These are phyloP conservation scores for Oryza australiensis DNA, from an alignment of 176 grass and related monocot species.

Conservation along the genomic window DNA sequence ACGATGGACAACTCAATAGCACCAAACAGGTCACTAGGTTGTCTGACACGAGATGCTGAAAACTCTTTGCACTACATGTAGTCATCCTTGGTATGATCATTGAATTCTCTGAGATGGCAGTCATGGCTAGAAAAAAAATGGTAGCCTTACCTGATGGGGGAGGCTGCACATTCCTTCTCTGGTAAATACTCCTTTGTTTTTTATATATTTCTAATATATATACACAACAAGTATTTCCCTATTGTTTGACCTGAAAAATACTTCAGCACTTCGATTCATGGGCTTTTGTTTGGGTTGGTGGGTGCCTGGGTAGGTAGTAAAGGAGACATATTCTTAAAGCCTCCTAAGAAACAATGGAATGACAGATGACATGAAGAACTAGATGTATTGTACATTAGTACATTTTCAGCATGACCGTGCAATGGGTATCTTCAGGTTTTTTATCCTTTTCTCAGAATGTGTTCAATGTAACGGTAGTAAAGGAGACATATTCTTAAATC, in stretches of 20 bases:
- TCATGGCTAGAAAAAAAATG: background rate
- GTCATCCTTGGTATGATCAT: background rate
- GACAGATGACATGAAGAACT: background rate
- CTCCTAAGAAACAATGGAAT: background rate
- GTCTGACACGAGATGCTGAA: background rate
- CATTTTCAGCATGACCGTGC: slow-evolving; percentile 4
- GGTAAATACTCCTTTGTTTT: background rate
- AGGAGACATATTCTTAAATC: background rate
- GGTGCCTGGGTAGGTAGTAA: background rate
- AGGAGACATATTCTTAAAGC: background rate
- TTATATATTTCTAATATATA: background rate
- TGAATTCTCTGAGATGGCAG: background rate
- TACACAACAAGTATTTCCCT: background rate
- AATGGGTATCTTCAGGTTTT: slow-evolving; percentile 2
- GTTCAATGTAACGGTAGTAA: slow-evolving; percentile 16
- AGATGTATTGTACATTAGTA: background rate
- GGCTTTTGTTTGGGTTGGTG: background rate
- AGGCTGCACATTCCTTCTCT: background rate
- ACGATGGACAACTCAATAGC: background rate
- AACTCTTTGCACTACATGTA: background rate
- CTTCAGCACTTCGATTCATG: background rate
- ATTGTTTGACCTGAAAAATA: background rate
- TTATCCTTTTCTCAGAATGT: slow-evolving; percentile 28
- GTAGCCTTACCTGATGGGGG: background rate
- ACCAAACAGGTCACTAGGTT: background rate